phyloP scores from a whole-genome alignment of 192 early-diverging fungal genomes.

The Ambispora gerdemannii region DNA sequence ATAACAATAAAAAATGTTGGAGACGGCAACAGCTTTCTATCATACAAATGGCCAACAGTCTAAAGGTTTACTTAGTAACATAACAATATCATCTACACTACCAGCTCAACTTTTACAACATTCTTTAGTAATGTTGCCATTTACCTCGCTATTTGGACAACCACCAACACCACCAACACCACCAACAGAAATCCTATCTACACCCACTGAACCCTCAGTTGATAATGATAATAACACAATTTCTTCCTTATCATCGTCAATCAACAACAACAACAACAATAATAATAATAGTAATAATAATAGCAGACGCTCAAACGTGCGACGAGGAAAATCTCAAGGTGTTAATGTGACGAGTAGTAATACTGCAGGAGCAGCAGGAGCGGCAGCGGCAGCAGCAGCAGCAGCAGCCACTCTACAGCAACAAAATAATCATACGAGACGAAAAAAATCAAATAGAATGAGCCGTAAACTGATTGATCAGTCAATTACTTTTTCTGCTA shows the following conservation, averaged over 20 bases:
- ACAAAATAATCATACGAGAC: not conserved
- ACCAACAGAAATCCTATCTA: not conserved
- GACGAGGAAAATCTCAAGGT: not conserved
- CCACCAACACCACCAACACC: not conserved
- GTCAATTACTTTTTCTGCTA: constrained; percentile 31
- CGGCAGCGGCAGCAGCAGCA: not conserved
- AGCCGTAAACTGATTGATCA: constrained; percentile 40
- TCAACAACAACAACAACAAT: constrained; percentile 5
- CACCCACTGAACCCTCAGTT: not conserved
- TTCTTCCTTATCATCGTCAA: not conserved
- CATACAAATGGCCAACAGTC: constrained; percentile 6
- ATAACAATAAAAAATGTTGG: no score
- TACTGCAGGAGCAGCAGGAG: not conserved
- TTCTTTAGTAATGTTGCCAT: constrained; percentile 1
- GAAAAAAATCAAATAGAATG: constrained; percentile 32
- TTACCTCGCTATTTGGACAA: not conserved
- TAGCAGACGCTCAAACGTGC: not conserved
- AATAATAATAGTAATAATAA: not conserved
- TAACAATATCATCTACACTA: not conserved
- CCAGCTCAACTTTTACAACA: constrained; percentile 3
- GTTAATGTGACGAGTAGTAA: not conserved
- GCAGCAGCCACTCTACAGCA: not conserved
- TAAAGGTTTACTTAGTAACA: constrained; percentile 3
- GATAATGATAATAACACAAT: not conserved
- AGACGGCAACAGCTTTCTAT: constrained; percentile 19